Evolutionary conservation across 345 rosid species (phyloP).

Genomic region (Streptanthus diversifolius): DNA sequence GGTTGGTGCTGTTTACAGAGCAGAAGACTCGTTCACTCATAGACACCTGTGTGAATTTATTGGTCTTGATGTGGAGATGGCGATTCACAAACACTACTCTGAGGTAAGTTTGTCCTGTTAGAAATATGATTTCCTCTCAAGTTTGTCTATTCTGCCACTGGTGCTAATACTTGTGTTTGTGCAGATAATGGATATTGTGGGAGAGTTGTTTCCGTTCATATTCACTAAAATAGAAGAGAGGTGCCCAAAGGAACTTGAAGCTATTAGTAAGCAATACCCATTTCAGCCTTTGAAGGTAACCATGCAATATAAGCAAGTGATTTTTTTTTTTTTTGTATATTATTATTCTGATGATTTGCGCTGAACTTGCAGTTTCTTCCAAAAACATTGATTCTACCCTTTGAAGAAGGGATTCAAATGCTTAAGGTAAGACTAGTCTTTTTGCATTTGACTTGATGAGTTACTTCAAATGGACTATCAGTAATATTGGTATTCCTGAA

Average conservation of each 20-base stretch:
- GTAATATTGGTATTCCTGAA: background rate
- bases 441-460: background rate
- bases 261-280: conserved; percentile 67
- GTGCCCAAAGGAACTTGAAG: conserved; percentile 71
- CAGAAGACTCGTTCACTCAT: conserved; percentile 87
- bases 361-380: conserved; percentile 57
- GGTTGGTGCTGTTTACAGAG: conserved; percentile 86
- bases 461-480: background rate
- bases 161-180: conserved; percentile 3
- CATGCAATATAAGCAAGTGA: background rate
- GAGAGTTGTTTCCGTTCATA: conserved; percentile 57
- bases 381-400: conserved; percentile 62
- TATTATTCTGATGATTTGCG: conserved; percentile 8
- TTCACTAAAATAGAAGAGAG: conserved; percentile 62
- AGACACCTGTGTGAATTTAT: conserved; percentile 87
- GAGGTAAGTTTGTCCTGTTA: conserved; percentile 49
- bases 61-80: conserved; percentile 93
- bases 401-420: conserved; percentile 90
- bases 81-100: conserved; percentile 63
- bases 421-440: conserved; percentile 52
- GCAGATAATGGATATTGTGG: conserved; percentile 86
- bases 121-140: background rate
- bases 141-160: background rate
- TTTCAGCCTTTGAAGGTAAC: conserved; percentile 82
- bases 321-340: conserved; percentile 10